phyloP scores from a whole-genome alignment of 208 protist genomes.

The Acanthamoeba rhysodes region DNA sequence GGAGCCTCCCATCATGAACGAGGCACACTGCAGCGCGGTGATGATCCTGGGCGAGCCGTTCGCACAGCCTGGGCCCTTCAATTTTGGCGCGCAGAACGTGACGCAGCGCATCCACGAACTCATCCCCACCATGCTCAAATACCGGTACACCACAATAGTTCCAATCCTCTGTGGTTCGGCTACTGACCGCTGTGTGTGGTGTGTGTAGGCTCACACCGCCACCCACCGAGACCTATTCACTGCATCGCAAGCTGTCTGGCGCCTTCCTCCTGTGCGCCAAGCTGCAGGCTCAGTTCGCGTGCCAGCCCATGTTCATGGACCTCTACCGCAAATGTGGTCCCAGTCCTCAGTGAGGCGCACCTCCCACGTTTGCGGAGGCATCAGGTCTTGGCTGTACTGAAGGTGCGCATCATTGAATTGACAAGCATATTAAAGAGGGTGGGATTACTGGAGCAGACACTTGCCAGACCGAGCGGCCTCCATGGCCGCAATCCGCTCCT shows the following conservation, averaged over 20 bases:
- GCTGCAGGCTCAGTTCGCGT: conserved; percentile 92
- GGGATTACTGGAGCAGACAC: neutral
- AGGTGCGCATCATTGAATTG: too few species aligned
- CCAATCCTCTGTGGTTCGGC: neutral
- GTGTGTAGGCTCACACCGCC: conserved; percentile 89
- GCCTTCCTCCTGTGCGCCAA: conserved; percentile 95
- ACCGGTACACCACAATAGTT: neutral
- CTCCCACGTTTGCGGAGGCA: neutral
- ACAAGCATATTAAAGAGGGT: too few species aligned
- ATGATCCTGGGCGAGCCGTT: conserved; percentile 95
- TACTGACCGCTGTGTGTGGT: neutral
- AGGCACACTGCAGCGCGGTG: conserved; percentile 94
- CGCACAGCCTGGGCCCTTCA: conserved; percentile 88
- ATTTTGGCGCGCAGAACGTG: conserved; percentile 94
- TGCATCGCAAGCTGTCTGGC: conserved; percentile 97
- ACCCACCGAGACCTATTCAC: conserved; percentile 95
- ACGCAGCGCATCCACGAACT: conserved; percentile 91
- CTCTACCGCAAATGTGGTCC: conserved; percentile 37
- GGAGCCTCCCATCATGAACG: conserved; percentile 90
- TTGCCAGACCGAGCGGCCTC: neutral
- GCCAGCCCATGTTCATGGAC: conserved; percentile 88
- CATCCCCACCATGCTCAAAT: conserved; percentile 89
- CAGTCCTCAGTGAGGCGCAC: neutral
- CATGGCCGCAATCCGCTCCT: neutral
- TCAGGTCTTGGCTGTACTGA: too few species aligned